phyloP scores from a whole-genome alignment of 768 basidiomycete species.

The Neoboletus brunneissimus region DNA sequence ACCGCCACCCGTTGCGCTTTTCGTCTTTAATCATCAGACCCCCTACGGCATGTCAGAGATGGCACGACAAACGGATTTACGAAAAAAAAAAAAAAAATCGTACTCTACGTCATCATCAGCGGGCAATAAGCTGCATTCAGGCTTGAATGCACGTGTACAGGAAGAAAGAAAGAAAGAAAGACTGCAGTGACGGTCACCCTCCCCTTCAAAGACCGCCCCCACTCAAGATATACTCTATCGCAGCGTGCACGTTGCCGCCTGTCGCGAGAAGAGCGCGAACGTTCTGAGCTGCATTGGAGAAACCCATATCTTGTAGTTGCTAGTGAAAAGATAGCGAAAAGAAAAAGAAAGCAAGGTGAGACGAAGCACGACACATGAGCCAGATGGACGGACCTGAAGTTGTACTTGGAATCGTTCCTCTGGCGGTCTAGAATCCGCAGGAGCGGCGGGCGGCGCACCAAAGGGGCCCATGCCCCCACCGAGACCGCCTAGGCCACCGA shows the following conservation, averaged over 20 bases:
- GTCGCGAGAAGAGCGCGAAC: constrained; percentile 87
- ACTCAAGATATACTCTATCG: constrained; percentile 87
- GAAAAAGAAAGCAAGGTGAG: too few species aligned
- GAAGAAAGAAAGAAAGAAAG: not conserved
- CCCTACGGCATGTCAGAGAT: not conserved
- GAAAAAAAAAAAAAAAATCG: not conserved
- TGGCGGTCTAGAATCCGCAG: constrained; percentile 69
- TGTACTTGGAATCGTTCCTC: constrained; percentile 93
- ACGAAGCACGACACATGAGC: not conserved
- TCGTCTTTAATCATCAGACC: too few species aligned
- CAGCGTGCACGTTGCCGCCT: constrained; percentile 88
- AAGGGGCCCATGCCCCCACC: constrained; percentile 25
- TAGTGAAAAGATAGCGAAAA: constrained; percentile 25
- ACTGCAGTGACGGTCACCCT: not conserved
- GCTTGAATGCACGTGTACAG: not conserved
- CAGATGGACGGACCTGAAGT: constrained; percentile 52
- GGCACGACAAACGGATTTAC: not conserved
- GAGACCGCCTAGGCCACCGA: constrained; percentile 33
- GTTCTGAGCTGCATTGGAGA: constrained; percentile 86
- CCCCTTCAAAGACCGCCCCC: constrained; percentile 55
- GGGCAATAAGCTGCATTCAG: not conserved
- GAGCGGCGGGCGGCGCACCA: constrained; percentile 32
- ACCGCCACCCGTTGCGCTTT: too few species aligned
- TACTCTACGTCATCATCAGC: not conserved
- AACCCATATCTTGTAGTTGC: constrained; percentile 96